Evolutionary conservation across 1,139 yeast species (phyloP), one percentile per base, ranked within the genome.

Genomic region (Diutina scorzettiae): DNA sequence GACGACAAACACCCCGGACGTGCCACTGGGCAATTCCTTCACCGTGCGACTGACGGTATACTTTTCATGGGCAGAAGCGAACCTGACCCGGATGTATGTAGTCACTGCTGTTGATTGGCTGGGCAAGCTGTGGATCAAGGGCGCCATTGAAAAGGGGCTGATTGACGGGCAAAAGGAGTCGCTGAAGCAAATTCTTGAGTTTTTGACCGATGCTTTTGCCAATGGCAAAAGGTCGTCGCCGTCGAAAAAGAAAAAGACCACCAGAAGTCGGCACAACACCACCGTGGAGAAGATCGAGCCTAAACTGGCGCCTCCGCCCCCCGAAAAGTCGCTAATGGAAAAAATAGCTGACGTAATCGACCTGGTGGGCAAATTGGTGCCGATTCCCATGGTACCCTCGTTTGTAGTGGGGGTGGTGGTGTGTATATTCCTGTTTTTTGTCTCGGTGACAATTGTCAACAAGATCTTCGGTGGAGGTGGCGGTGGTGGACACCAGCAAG

Each of bases 121-220:
- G 4, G 94, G 89, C n/a, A 85, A 84, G 57, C 39, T 94, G 27
- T 84, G 96, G 87, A 75, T 89, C 51, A 86, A 87, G 59, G 81
- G 94, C 16, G 82, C 94, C 0, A 79, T 93, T 51, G 98, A 93
- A 56, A 87, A 81, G 54, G 96, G 96, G 6, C 76, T 95, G 14
- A 75, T 82, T 43, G 94, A 85, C 44, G 99, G 98, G 0, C 98
- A 93, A 58, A 76, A 76, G 51, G 80, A 78, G 17, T 73, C 83
- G 16, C 28, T n/a, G 8, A n/a, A 20, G 28, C 6, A 6, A 4
- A 2, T 34, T 7, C 19, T 14, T 7, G 28, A 34, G 17, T 34
- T n/a, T 17, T 8, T 34, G 4, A 34, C 21, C 17, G 39, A 34
- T 16, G 18, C 23, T 5, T 17, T 34, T 5, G 39, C 39, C 20